Conservation (phyloP, 2,329 filamentous ascomycete species). For the Diplodia seriata region DNA sequence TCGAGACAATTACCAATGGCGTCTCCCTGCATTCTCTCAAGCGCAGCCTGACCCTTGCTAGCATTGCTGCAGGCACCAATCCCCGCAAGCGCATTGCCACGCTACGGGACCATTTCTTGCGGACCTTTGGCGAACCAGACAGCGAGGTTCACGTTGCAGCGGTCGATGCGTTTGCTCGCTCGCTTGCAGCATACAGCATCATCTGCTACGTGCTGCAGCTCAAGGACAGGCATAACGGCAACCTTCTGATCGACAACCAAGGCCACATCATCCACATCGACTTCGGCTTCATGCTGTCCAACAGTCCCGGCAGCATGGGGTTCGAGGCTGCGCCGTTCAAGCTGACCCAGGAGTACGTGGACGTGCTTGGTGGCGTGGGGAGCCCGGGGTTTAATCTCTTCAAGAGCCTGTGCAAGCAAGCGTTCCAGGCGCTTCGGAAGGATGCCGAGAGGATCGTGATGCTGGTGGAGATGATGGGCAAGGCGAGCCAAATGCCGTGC, state of each 20-base stretch:
- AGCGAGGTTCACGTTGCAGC: slow-evolving; percentile 73
- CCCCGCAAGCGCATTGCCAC: slow-evolving; percentile 78
- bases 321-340: slow-evolving; percentile 90
- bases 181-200: slow-evolving; percentile 84
- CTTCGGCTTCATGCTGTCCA: slow-evolving; percentile 89
- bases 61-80: slow-evolving; percentile 74
- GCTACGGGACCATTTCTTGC: slow-evolving; percentile 80
- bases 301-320: slow-evolving; percentile 81
- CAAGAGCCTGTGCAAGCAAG: slow-evolving; percentile 80
- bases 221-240: slow-evolving; percentile 86
- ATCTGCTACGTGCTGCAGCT: slow-evolving; percentile 84
- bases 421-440: slow-evolving; percentile 80
- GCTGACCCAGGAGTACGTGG: slow-evolving; percentile 83
- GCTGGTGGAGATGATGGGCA: slow-evolving; percentile 83
- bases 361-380: slow-evolving; percentile 76
- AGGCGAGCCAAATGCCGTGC: slow-evolving; percentile 83
- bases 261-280: slow-evolving; percentile 89
- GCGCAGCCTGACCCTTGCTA: slow-evolving; percentile 77
- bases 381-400: slow-evolving; percentile 76
- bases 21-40: slow-evolving; percentile 88
- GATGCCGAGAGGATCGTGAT: slow-evolving; percentile 83
- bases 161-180: slow-evolving; percentile 79
- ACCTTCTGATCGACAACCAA: slow-evolving; percentile 83
- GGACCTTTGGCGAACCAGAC: slow-evolving; percentile 74
- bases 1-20: slow-evolving; percentile 88